Conservation (phyloP, 805 yeast species). For the Metschnikowia noctiluminum region DNA sequence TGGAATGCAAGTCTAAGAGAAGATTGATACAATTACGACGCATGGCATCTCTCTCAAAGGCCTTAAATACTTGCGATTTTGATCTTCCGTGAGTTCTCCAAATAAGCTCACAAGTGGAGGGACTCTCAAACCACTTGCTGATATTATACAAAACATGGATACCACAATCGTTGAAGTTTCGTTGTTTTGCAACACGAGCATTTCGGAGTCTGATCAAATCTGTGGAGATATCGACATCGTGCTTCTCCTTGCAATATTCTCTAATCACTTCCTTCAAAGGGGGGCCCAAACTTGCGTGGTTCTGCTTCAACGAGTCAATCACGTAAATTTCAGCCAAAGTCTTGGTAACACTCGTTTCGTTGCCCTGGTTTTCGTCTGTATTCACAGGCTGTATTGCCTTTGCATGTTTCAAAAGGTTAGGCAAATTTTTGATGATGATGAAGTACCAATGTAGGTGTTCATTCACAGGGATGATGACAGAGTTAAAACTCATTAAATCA, state of each 20-base stretch:
- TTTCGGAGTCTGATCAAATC: conserved; percentile 45
- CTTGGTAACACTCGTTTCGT: conserved; percentile 3
- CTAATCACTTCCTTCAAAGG: conserved; percentile 60
- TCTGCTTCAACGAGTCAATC: conserved; percentile 72
- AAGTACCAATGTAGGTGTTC: conserved; percentile 86
- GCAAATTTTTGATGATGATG: conserved; percentile 60
- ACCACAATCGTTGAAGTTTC: conserved; percentile 92
- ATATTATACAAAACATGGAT: conserved; percentile 81
- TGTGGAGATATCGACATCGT: conserved; percentile 44
- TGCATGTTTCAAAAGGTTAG: conserved; percentile 23
- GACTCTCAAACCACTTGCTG: conserved; percentile 51
- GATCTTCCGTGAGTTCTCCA: conserved; percentile 37
- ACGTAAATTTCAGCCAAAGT: conserved; percentile 45
- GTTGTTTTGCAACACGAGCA: conserved; percentile 74
- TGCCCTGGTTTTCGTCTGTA: neutral
- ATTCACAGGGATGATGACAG: conserved; percentile 76
- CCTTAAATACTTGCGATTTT: conserved; percentile 10
- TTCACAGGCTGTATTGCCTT: neutral
- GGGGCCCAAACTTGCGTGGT: conserved; percentile 47
- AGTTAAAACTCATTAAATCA: conserved; percentile 53
- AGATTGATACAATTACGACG: conserved; percentile 12
- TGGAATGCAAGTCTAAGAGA: conserved; percentile 14
- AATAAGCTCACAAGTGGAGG: conserved; percentile 43
- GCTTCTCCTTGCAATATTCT: conserved; percentile 67
- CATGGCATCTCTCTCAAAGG: conserved; percentile 13